Conservation (phyloP, 345 rosid species). For the Pistacia integerrima region DNA sequence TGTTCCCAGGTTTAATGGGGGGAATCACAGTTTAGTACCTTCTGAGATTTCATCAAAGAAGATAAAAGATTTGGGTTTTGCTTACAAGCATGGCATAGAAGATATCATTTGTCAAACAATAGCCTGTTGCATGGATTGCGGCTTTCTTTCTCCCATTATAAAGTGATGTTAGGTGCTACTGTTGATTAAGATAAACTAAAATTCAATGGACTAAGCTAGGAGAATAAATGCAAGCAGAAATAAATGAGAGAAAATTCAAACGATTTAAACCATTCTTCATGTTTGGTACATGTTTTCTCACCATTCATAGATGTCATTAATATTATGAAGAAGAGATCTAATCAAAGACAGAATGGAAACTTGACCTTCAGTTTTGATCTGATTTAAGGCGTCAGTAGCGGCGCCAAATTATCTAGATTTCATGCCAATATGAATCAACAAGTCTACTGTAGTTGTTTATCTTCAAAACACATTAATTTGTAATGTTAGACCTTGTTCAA, state of each 20-base stretch:
- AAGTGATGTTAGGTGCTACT: background rate
- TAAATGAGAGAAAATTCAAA: constrained; percentile 18
- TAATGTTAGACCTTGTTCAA: background rate
- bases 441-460: background rate
- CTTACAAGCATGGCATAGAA: constrained; percentile 51
- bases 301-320: constrained; percentile 11
- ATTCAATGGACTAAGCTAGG: constrained; percentile 2
- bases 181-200: background rate
- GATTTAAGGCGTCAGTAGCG: background rate
- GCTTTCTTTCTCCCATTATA: constrained; percentile 38
- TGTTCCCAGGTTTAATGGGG: constrained; percentile 37
- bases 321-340: constrained; percentile 1
- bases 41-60: constrained; percentile 73
- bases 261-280: constrained; percentile 1
- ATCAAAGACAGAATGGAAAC: background rate
- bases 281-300: constrained; percentile 20
- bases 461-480: constrained; percentile 7
- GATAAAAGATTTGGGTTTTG: constrained; percentile 64
- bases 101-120: constrained; percentile 57
- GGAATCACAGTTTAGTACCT: constrained; percentile 29
- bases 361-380: background rate
- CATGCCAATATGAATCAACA: background rate
- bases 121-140: constrained; percentile 34
- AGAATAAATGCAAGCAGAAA: constrained; percentile 11
- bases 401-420: background rate